phyloP scores from a whole-genome alignment of 2,329 filamentous ascomycete genomes.

The Ustulina deusta region DNA sequence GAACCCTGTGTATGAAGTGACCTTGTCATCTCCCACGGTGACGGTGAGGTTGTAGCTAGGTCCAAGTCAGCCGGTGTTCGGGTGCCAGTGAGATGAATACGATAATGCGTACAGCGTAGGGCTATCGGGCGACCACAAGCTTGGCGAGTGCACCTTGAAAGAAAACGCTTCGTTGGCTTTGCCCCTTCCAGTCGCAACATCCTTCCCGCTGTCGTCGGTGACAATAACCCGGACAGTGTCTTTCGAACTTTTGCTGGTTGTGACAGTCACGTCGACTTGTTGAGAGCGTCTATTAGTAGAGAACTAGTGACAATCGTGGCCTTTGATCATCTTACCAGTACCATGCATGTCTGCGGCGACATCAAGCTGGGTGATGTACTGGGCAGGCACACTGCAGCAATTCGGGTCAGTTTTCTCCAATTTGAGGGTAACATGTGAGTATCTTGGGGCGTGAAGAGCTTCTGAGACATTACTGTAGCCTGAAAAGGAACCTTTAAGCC shows the following conservation, averaged over 20 bases:
- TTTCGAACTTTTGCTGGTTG: constrained; percentile 50
- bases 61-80: background rate
- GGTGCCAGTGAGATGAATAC: background rate
- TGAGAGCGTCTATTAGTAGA: background rate
- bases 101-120: constrained; percentile 67
- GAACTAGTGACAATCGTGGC: constrained; percentile 1
- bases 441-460: background rate
- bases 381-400: constrained; percentile 58
- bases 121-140: constrained; percentile 73
- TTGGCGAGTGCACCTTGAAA: constrained; percentile 65
- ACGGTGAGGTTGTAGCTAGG: constrained; percentile 68
- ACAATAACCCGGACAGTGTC: constrained; percentile 53
- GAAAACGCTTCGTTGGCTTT: constrained; percentile 63
- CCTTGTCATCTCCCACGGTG: constrained; percentile 61
- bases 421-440: background rate
- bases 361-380: constrained; percentile 70
- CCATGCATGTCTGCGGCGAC: constrained; percentile 69
- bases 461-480: background rate
- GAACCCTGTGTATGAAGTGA: constrained; percentile 77
- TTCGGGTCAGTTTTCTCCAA: background rate
- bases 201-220: constrained; percentile 52
- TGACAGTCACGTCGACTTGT: constrained; percentile 67
- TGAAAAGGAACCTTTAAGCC: background rate
- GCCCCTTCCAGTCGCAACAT: constrained; percentile 59
- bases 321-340: constrained; percentile 54